Evolutionary conservation across 352 stramenopile genomes (phyloP), one percentile per base, ranked within the genome.

Genomic region (Globisporangium camurandrum): DNA sequence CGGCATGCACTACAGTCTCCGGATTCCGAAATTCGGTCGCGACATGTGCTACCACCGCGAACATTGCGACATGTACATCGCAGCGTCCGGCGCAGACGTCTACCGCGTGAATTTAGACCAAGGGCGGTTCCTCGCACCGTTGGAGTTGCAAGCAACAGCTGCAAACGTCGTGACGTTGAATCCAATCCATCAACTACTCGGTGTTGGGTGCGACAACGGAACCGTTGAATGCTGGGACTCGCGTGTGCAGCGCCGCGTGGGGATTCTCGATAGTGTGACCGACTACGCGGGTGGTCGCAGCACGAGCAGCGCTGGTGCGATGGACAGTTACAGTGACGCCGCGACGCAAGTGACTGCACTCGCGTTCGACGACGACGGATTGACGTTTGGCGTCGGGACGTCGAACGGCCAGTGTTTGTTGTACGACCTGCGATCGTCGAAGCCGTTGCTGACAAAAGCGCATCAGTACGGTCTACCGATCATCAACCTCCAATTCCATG

Each of bases 61-160:
- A 46, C 95, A 86, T 37, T 99, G 96, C 66, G 96, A 99, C 56
- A 72, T 99, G 38, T 92, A 98, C 59, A 75, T 99, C 24, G 94
- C 70, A 19, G 85, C 80, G 3, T 90, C 83, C 7, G 69, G 68
- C 22, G 71, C 77, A 6, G 78, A 98, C 48, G 78, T 99, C 11
- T 99, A 99, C 72, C 71, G 97, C 37, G 78, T 99, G 27, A 98
- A 99, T 64, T 72, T 99, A 42, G 97, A 99, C 63, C 84, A 98
- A 60, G 97, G 97, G 14, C 75, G 91, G 40, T 99, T 99, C 67
- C 60, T 95, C 20, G 80, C 84, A 22, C 86, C 93, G 33, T 59
- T 97, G 27, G 66, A 86, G 57, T 62, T 95, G 44, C 55, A 52
- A 44, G 68, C 67, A 5, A 46, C 56, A 1, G 92, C 84, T 19